These are phyloP conservation scores for Aechmea fasciata DNA, from an alignment of 176 grass and related monocot genomes.

Conservation along the genomic window DNA sequence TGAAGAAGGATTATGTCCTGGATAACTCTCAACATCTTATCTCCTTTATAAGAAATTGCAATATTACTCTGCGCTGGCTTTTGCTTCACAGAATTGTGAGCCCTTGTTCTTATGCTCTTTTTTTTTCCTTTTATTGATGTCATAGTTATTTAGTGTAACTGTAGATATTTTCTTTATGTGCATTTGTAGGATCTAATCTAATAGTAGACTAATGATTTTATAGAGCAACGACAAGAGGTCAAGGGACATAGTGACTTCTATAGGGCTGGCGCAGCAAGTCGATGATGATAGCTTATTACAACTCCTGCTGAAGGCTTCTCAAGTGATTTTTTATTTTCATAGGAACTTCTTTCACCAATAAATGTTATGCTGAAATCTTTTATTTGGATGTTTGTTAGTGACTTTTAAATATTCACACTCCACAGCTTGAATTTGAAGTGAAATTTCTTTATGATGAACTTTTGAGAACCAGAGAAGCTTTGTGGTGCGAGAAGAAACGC, in stretches of 20 bases:
- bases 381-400: conserved; percentile 2
- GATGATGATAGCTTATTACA: conserved; percentile 43
- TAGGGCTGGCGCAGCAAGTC: conserved; percentile 36
- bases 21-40: conserved; percentile 41
- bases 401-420: conserved; percentile 15
- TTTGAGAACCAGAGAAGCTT: conserved; percentile 47
- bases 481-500: conserved; percentile 48
- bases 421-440: conserved; percentile 55
- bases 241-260: conserved; percentile 40
- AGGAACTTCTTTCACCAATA: background rate
- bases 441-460: conserved; percentile 47
- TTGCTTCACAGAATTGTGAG: conserved; percentile 78
- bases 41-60: conserved; percentile 61
- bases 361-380: conserved; percentile 7
- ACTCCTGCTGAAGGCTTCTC: conserved; percentile 51
- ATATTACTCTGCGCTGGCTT: conserved; percentile 55
- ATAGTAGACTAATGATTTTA: conserved; percentile 17
- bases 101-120: background rate
- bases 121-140: background rate
- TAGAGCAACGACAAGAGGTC: conserved; percentile 59
- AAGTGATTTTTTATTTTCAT: conserved; percentile 24
- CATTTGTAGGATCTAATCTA: background rate
- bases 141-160: background rate
- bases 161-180: background rate
- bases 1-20: conserved; percentile 56